phyloP scores from a whole-genome alignment of 805 yeast species.

The Ogataea degrootiae region DNA sequence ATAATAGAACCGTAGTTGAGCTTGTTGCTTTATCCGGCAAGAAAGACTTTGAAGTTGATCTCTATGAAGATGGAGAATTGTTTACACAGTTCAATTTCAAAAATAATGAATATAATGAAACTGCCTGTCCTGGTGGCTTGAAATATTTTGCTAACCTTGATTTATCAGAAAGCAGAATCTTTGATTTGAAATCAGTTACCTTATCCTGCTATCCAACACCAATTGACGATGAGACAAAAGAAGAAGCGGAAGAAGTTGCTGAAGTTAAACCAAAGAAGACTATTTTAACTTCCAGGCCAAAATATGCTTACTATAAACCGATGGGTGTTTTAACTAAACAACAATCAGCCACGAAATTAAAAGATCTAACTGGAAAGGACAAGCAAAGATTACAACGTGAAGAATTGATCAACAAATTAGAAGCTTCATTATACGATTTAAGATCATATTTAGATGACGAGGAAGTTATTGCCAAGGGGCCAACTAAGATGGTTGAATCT shows the following conservation, averaged over 20 bases:
- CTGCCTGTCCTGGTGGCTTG: slow-evolving; percentile 36
- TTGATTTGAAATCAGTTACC: slow-evolving; percentile 40
- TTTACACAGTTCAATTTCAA: slow-evolving; percentile 8
- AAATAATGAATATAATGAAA: slow-evolving; percentile 21
- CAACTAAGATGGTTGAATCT: slow-evolving; percentile 34
- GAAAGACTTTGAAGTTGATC: slow-evolving; percentile 28
- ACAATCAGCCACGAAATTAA: slow-evolving; percentile 43
- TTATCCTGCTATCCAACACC: slow-evolving; percentile 23
- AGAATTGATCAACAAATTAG: slow-evolving; percentile 62
- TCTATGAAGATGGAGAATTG: slow-evolving; percentile 29
- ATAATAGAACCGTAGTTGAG: slow-evolving; percentile 29
- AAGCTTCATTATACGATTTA: slow-evolving; percentile 65
- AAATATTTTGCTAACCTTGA: slow-evolving; percentile 24
- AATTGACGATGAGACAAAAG: slow-evolving; percentile 11
- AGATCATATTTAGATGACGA: slow-evolving; percentile 56
- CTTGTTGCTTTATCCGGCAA: slow-evolving; percentile 36
- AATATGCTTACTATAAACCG: slow-evolving; percentile 42
- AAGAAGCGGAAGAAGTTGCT: slow-evolving; percentile 9
- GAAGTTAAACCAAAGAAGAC: slow-evolving; percentile 18
- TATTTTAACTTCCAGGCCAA: slow-evolving; percentile 23
- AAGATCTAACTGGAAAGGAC: slow-evolving; percentile 51
- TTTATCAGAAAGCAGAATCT: slow-evolving; percentile 33
- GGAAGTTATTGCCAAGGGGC: slow-evolving; percentile 39
- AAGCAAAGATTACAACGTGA: slow-evolving; percentile 48
- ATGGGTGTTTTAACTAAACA: slow-evolving; percentile 43